Evolutionary conservation across 2,329 filamentous ascomycete genomes (phyloP).

Genomic region (Apiospora saccharicola): DNA sequence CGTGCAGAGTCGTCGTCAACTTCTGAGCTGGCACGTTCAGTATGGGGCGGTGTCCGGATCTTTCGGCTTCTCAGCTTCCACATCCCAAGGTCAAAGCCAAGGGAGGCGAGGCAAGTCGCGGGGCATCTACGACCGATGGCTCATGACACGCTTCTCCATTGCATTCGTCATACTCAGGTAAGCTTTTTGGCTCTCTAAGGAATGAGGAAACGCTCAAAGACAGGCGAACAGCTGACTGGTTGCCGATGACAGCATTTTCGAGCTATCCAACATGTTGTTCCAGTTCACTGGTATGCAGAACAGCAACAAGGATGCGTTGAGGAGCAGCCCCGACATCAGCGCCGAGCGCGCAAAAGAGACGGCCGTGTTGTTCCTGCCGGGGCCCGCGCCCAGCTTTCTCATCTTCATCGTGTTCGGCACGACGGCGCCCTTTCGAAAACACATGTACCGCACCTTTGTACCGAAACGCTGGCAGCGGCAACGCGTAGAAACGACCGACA

Average conservation of each 20-base stretch:
- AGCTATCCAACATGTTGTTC: slow-evolving; percentile 41
- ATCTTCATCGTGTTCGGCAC: slow-evolving; percentile 52
- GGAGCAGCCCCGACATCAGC: slow-evolving; percentile 44
- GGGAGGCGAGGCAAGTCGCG: slow-evolving; percentile 29
- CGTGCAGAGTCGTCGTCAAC: slow-evolving; percentile 46
- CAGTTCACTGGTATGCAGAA: slow-evolving; percentile 41
- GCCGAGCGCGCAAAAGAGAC: slow-evolving; percentile 41
- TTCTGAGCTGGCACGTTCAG: slow-evolving; percentile 41
- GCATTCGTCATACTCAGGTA: slow-evolving; percentile 51
- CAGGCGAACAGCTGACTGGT: slow-evolving; percentile 34
- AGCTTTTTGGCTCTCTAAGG: slow-evolving; percentile 24
- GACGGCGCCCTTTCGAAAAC: slow-evolving; percentile 44
- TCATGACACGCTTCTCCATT: slow-evolving; percentile 53
- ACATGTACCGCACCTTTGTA: slow-evolving; percentile 36
- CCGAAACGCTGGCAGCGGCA: slow-evolving; percentile 31
- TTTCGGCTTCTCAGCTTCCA: slow-evolving; percentile 26
- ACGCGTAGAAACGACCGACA: background rate
- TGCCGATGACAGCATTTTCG: slow-evolving; percentile 45
- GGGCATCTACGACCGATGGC: slow-evolving; percentile 53
- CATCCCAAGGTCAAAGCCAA: slow-evolving; percentile 24
- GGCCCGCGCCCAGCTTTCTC: slow-evolving; percentile 46
- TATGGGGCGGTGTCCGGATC: slow-evolving; percentile 37
- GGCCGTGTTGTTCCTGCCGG: slow-evolving; percentile 47
- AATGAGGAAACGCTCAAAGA: background rate
- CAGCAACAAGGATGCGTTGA: slow-evolving; percentile 37